Evolutionary conservation across 192 early-diverging fungal genomes (phyloP).

Genomic region (Coemansia sp.): DNA sequence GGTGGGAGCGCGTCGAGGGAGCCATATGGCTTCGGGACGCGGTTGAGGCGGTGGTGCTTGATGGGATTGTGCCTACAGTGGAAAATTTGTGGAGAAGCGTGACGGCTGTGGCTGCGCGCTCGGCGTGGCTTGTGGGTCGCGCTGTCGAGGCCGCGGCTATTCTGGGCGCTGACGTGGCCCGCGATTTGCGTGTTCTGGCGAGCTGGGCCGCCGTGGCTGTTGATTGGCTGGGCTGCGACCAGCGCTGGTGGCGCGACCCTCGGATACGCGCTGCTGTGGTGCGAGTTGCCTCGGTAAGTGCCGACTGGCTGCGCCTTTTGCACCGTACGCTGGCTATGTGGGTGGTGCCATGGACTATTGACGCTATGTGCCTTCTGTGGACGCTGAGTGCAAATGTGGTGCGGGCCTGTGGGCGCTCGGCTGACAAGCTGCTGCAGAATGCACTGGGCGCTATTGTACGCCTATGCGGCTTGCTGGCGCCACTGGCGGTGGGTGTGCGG

Average conservation of each 20-base stretch:
- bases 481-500: background rate
- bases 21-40: conserved; percentile 20
- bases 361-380: background rate
- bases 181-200: conserved; percentile 10
- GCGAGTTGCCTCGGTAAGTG: background rate
- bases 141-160: conserved; percentile 12
- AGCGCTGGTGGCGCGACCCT: conserved; percentile 35
- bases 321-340: background rate
- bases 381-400: background rate
- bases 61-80: conserved; percentile 9
- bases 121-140: conserved; percentile 22
- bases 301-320: background rate
- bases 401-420: background rate
- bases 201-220: background rate
- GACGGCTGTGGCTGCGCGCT: background rate
- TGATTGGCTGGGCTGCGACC: conserved; percentile 7
- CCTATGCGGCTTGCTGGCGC: background rate
- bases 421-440: conserved; percentile 8
- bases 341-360: background rate
- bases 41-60: conserved; percentile 19
- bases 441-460: background rate
- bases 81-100: background rate
- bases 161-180: conserved; percentile 16
- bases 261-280: background rate
- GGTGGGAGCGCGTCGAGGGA: conserved; percentile 35